A percentile compares a stretch with the other conserved stretches of the same genome.
Evolutionary conservation across 2,329 filamentous ascomycete genomes (phyloP).

Genomic region (Sclerotinia borealis): DNA sequence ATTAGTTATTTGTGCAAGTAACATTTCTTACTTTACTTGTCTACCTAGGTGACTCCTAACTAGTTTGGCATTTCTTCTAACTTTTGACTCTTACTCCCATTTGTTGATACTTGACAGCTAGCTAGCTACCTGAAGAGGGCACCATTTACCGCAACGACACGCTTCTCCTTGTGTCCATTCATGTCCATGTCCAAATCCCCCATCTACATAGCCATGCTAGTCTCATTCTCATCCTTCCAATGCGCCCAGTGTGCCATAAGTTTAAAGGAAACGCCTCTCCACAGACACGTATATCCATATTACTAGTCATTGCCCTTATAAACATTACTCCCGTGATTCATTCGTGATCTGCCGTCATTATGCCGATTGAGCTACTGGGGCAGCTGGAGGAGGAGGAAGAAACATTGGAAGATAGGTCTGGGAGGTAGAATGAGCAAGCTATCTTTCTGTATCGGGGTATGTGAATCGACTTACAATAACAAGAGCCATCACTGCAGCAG

Average conservation of each 20-base stretch:
- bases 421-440: background rate
- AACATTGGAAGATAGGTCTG: slow-evolving; percentile 61
- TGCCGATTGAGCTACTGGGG: slow-evolving; percentile 40
- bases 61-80: background rate
- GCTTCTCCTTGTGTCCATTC: background rate
- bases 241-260: background rate
- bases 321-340: background rate
- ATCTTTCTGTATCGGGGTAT: background rate
- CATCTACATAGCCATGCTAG: background rate
- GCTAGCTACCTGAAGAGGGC: background rate
- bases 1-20: background rate
- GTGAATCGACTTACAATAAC: slow-evolving; percentile 37
- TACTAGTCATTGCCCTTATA: background rate
- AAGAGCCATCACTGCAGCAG: slow-evolving; percentile 30
- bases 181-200: background rate
- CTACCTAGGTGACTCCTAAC: background rate
- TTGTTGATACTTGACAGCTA: too few relatives aligned
- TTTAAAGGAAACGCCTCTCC: background rate
- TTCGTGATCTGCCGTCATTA: background rate
- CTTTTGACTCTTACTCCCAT: background rate
- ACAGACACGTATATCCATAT: background rate
- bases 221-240: background rate
- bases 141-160: background rate
- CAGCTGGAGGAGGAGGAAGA: slow-evolving; percentile 48
- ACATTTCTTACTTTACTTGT: background rate